A percentile compares a stretch with the other conserved stretches of the same genome.
Conservation (phyloP, 139 green algal genomes). For the Deuterostichococcus epilithicus region DNA sequence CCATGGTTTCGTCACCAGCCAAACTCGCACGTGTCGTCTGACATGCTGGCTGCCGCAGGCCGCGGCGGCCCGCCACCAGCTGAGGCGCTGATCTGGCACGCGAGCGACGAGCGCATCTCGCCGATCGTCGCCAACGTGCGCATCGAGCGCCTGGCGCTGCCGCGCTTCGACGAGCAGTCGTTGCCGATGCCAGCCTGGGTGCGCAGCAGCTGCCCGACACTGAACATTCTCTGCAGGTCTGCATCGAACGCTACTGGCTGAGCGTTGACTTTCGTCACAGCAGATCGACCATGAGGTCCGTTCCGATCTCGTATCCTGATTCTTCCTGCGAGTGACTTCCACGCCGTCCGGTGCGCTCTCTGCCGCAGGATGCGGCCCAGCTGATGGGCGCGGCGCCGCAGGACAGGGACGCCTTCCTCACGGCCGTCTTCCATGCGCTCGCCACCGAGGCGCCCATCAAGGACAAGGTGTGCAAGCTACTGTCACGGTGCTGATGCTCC, state of each 20-base stretch:
- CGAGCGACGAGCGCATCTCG: slow-evolving; percentile 72
- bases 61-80: not conserved
- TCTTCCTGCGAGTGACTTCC: too few relatives aligned
- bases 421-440: slow-evolving; percentile 51
- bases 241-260: too few relatives aligned
- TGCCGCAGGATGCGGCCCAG: slow-evolving; percentile 14
- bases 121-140: slow-evolving; percentile 87
- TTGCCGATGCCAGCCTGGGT: slow-evolving; percentile 69
- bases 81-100: slow-evolving; percentile 75
- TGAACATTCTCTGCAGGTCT: too few relatives aligned
- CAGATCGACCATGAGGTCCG: too few relatives aligned
- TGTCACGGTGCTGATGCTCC: not conserved
- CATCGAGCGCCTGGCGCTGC: slow-evolving; percentile 68
- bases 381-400: slow-evolving; percentile 53
- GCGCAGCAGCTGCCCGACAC: not conserved
- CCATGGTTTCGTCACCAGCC: not conserved
- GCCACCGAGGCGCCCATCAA: slow-evolving; percentile 57
- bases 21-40: not conserved
- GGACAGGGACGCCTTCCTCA: slow-evolving; percentile 45
- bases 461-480: slow-evolving; percentile 45
- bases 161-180: slow-evolving; percentile 55
- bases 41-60: not conserved
- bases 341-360: too few relatives aligned
- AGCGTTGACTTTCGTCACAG: too few relatives aligned
- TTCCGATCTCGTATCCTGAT: too few relatives aligned